phyloP scores from a whole-genome alignment of 805 yeast genomes.

The Lipomyces yamadae region DNA sequence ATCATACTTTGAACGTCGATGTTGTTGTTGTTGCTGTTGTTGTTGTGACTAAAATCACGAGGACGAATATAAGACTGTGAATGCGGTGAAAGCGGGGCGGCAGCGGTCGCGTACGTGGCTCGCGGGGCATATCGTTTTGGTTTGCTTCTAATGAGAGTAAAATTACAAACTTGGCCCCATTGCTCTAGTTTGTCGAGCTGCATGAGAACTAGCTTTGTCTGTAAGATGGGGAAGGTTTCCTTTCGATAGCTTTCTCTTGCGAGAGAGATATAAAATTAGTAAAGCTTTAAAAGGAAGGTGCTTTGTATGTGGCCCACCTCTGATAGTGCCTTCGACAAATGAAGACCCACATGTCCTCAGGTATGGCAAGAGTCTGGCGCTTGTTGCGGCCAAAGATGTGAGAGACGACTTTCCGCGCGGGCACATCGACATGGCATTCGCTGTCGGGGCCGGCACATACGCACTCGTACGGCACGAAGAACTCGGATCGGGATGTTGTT shows the following conservation, averaged over 20 bases:
- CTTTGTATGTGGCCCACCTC: conserved; percentile 9
- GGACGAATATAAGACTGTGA: not conserved
- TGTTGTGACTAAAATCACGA: not conserved
- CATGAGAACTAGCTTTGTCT: conserved; percentile 27
- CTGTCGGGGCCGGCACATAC: conserved; percentile 17
- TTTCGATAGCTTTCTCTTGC: conserved; percentile 32
- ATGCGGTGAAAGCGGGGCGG: not conserved
- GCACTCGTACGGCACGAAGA: conserved; percentile 5
- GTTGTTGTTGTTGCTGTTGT: not conserved
- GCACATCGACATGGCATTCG: conserved; percentile 23
- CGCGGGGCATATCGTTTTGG: conserved; percentile 1
- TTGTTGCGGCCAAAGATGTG: conserved; percentile 38
- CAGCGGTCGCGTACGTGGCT: not conserved
- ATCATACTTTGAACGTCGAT: not conserved
- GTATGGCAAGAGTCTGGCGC: conserved; percentile 37
- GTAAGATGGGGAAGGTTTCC: conserved; percentile 30
- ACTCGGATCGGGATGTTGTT: not conserved
- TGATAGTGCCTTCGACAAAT: conserved; percentile 36
- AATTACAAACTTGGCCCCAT: conserved; percentile 31
- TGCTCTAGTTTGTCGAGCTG: conserved; percentile 33
- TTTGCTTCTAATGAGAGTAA: conserved; percentile 19
- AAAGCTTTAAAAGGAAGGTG: too few species aligned
- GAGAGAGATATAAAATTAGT: too few species aligned
- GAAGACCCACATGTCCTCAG: conserved; percentile 30
- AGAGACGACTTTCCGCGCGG: conserved; percentile 36